Conservation (phyloP, 345 rosid genomes). For the Durio zibethinus region DNA sequence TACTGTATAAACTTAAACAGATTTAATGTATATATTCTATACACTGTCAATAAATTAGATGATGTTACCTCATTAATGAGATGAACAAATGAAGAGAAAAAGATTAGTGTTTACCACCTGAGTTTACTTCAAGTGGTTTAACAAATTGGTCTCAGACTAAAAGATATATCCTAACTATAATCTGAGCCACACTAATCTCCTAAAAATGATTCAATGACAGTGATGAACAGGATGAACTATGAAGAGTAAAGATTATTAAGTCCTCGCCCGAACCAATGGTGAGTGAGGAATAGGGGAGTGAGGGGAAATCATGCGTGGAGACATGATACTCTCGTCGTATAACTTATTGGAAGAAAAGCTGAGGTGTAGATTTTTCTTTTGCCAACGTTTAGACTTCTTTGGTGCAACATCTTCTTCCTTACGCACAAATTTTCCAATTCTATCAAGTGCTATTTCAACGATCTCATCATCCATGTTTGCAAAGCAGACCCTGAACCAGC, state of each 20-base stretch:
- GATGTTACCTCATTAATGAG: too few species aligned
- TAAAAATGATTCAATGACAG: background rate
- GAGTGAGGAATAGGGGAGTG: conserved; percentile 52
- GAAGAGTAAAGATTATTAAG: background rate
- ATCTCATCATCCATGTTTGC: conserved; percentile 80
- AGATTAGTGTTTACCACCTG: background rate
- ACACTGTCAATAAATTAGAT: too few species aligned
- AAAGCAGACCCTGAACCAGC: conserved; percentile 88
- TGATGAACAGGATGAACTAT: background rate
- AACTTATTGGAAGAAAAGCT: conserved; percentile 41
- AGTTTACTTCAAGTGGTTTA: background rate
- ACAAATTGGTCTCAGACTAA: background rate
- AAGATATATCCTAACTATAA: background rate
- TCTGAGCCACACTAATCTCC: background rate
- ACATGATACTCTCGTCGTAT: conserved; percentile 44
- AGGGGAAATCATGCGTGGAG: conserved; percentile 59
- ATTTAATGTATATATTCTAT: too few species aligned
- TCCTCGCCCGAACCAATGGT: conserved; percentile 58
- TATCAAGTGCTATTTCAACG: conserved; percentile 45
- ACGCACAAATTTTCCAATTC: conserved; percentile 50
- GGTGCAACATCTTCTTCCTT: conserved; percentile 17
- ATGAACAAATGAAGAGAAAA: background rate
- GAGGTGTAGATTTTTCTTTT: conserved; percentile 42
- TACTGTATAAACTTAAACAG: background rate
- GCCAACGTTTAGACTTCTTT: conserved; percentile 30